A percentile compares a stretch with the other conserved stretches of the same genome.
Conservation (phyloP, 2,329 filamentous ascomycete genomes). For the Penicillium palitans region DNA sequence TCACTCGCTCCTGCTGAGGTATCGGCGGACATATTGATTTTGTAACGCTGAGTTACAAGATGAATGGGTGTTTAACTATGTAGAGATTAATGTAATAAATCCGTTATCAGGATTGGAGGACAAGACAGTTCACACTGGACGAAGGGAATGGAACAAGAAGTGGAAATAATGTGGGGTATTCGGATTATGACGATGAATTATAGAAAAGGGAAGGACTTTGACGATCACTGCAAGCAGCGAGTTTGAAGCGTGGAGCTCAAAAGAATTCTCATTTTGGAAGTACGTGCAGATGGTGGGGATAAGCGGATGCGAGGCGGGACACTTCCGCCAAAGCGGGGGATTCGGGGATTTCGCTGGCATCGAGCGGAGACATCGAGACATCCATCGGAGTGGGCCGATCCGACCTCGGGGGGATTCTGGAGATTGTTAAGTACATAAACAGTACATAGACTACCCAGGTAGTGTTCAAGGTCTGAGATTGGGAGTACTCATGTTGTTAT, state of each 20-base stretch:
- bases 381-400: neutral
- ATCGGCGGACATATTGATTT: neutral
- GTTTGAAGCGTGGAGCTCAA: neutral
- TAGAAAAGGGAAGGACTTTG: neutral
- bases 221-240: neutral
- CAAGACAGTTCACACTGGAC: neutral
- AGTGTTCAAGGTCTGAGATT: no score
- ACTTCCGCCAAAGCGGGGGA: slow-evolving; percentile 1
- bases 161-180: neutral
- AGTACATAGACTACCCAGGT: no score
- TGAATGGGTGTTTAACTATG: neutral
- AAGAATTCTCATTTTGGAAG: neutral
- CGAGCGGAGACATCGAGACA: neutral
- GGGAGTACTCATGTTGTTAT: no score
- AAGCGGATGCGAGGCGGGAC: slow-evolving; percentile 5
- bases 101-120: neutral
- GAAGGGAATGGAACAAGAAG: neutral
- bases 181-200: neutral
- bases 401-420: neutral
- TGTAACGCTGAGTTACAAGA: neutral
- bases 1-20: neutral
- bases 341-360: neutral
- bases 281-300: neutral
- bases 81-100: neutral
- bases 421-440: no score